Base-by-base conservation (phyloP, 2,329 filamentous ascomycete genomes). In the Sclerotinia minor region DNA sequence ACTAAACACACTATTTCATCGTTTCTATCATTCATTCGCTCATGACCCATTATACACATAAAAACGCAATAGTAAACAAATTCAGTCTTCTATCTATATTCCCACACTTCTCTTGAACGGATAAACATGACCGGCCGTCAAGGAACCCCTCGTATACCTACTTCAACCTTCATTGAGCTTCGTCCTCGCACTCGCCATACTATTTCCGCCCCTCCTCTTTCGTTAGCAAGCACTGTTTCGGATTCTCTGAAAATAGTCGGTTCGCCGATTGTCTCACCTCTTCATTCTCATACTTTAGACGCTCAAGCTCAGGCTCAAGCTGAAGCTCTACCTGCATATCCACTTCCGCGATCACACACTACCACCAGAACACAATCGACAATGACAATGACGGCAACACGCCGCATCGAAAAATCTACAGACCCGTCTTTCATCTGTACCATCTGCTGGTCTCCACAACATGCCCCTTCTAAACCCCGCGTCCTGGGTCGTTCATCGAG, bases 391-490 rank as follows among this genome's bases (percentile, higher is more conserved):
- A 60, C 54, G 8, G 32, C 41, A 2, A 59, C 11, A 5, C 32
- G 29, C 24, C n/a, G 44, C 17, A 66, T 35, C 8, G 44, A 47
- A 32, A 60, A 66, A 6, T 49, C 52, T 1, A 32, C 64, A 9
- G 68, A 71, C 13, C 68, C 74, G 24, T 72, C 77, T 45, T 86
- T 86, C 76, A 82, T 83, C 26, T 87, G 85, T 73, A 86, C 83
- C 1, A 85, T 87, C 73, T 87, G 84, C 79, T 83, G 82, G 79
- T 79, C 79, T 65, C 73, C 80, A 75, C 50, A 74, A 73, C 24
- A 78, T 75, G 0, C 73, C 73, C 19, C 80, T 79, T 4, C 79
- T 74, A 57, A 75, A 41, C 74, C 75, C 4, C 74, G 73, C 35
- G 59, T 82, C 24, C 75, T 87, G 2, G 83, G 83, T 13, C 78